Evolutionary conservation across 176 grass and related monocot genomes (phyloP).

Genomic region (Dendrocalamus sinicus): DNA sequence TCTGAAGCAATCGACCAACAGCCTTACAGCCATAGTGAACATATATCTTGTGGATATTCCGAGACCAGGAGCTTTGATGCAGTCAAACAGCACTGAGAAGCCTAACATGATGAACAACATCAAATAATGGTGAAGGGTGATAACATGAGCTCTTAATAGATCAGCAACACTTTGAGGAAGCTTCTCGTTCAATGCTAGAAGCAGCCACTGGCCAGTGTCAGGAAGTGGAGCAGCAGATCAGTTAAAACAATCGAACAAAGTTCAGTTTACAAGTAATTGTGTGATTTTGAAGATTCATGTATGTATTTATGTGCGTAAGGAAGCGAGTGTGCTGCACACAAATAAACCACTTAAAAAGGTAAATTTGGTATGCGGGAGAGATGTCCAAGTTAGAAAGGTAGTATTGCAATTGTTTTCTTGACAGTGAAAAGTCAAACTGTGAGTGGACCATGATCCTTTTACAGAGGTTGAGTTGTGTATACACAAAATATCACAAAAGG

Average conservation of each 20-base stretch:
- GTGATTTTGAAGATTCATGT: not conserved
- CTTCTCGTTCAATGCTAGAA: constrained; percentile 78
- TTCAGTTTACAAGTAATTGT: constrained; percentile 16
- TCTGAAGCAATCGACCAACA: constrained; percentile 68
- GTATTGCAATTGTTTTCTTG: not conserved
- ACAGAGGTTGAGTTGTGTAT: not conserved
- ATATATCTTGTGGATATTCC: constrained; percentile 79
- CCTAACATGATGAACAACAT: constrained; percentile 89
- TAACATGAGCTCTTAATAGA: constrained; percentile 77
- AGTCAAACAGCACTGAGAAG: constrained; percentile 76
- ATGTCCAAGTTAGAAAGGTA: constrained; percentile 6
- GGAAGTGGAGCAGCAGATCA: constrained; percentile 76
- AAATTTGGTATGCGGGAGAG: not conserved
- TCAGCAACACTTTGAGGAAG: constrained; percentile 68
- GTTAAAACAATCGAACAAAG: constrained; percentile 9
- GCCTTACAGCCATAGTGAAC: constrained; percentile 89
- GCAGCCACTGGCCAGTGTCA: constrained; percentile 85
- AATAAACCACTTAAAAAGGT: constrained; percentile 10
- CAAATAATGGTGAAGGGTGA: constrained; percentile 90
- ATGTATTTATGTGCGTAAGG: not conserved
- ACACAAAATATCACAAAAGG: constrained; percentile 4
- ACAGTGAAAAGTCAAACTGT: constrained; percentile 29
- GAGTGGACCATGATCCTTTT: not conserved
- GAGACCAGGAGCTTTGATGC: constrained; percentile 79
- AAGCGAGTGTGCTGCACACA: not conserved